phyloP scores from a whole-genome alignment of 768 basidiomycete species.

The Pleurotus pulmonarius region DNA sequence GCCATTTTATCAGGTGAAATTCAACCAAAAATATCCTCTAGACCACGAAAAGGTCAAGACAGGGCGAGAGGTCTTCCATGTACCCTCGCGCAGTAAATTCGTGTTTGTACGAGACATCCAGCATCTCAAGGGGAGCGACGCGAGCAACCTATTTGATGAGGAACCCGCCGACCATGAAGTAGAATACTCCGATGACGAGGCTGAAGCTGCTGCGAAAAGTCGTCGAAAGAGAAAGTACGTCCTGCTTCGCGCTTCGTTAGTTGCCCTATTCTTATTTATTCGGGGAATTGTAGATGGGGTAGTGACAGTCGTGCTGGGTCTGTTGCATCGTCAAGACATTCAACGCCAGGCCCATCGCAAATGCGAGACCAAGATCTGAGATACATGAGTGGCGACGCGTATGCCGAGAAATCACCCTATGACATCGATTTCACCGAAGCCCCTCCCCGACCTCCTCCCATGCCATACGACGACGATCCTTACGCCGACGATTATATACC shows the following conservation, averaged over 20 bases:
- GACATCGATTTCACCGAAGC: constrained; percentile 58
- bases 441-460: constrained; percentile 60
- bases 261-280: constrained; percentile 6
- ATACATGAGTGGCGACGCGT: constrained; percentile 54
- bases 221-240: constrained; percentile 57
- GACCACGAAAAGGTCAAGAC: constrained; percentile 50
- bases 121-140: constrained; percentile 82
- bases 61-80: constrained; percentile 74
- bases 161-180: constrained; percentile 87
- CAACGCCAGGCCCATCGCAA: constrained; percentile 52
- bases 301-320: constrained; percentile 46
- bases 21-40: constrained; percentile 63
- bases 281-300: constrained; percentile 35
- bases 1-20: constrained; percentile 87
- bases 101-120: constrained; percentile 76
- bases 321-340: constrained; percentile 48
- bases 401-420: constrained; percentile 64
- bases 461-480: constrained; percentile 73
- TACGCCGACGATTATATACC: constrained; percentile 49
- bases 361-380: constrained; percentile 53
- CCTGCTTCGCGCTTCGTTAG: not conserved
- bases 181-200: constrained; percentile 95
- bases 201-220: constrained; percentile 72
- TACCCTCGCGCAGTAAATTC: constrained; percentile 76
- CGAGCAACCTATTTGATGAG: constrained; percentile 92